Evolutionary conservation across 2,329 filamentous ascomycete genomes (phyloP).

Genomic region (Alternaria sp.): DNA sequence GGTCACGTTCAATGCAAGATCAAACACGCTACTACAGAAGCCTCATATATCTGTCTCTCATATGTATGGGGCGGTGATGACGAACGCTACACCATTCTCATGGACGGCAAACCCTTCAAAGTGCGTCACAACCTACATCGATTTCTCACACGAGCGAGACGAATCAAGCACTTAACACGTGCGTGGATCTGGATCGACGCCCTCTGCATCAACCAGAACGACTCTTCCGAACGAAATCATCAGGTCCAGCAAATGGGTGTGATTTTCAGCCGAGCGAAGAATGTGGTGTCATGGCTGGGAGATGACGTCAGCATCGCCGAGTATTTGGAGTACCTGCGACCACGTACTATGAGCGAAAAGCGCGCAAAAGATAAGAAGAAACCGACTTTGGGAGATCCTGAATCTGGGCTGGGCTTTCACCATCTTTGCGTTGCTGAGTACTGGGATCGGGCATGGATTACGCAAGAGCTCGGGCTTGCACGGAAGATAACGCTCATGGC

Average conservation of each 20-base stretch:
- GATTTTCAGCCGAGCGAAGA: background rate
- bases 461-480: conserved; percentile 2
- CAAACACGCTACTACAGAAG: background rate
- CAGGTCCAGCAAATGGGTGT: background rate
- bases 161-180: background rate
- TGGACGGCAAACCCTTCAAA: background rate
- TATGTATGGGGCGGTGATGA: conserved; percentile 10
- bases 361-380: background rate
- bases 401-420: background rate
- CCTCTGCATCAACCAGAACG: conserved; percentile 7
- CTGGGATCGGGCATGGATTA: conserved; percentile 8
- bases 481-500: background rate
- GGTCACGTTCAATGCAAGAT: conserved; percentile 6
- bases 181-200: conserved; percentile 9
- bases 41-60: conserved; percentile 8
- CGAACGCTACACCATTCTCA: background rate
- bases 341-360: background rate
- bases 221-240: background rate
- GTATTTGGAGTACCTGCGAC: background rate
- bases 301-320: background rate
- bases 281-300: background rate
- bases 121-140: conserved; percentile 8
- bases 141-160: background rate
- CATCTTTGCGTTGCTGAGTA: background rate
- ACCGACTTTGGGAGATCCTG: background rate